Conservation (phyloP, 805 yeast genomes). For the Kuraishia hungarica region DNA sequence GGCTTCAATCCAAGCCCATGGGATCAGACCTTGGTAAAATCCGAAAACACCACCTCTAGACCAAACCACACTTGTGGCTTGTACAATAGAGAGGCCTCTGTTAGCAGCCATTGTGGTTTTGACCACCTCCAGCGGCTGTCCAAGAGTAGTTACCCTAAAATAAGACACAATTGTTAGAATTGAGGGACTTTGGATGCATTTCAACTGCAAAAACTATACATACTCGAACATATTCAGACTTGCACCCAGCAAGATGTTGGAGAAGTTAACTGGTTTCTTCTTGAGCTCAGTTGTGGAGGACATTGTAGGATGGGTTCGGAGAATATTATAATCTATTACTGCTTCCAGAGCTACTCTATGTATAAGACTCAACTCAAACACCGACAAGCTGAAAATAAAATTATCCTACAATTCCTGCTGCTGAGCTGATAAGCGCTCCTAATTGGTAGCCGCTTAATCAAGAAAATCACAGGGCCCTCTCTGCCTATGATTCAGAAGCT, state of each 20-base stretch:
- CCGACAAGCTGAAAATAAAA: not conserved
- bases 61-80: slow-evolving; percentile 74
- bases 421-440: not conserved
- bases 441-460: not conserved
- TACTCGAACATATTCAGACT: slow-evolving; percentile 82
- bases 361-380: not conserved
- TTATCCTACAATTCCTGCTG: not conserved
- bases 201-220: slow-evolving; percentile 6
- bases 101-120: slow-evolving; percentile 99
- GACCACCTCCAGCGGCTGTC: slow-evolving; percentile 93
- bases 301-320: not conserved
- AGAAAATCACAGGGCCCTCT: not conserved
- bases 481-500: not conserved
- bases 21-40: slow-evolving; percentile 94
- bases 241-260: slow-evolving; percentile 90
- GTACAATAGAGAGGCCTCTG: slow-evolving; percentile 57
- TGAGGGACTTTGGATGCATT: not conserved
- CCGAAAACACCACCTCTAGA: slow-evolving; percentile 89
- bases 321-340: not conserved
- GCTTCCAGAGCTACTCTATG: not conserved
- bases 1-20: slow-evolving; percentile 99
- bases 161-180: not conserved
- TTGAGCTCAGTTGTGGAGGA: slow-evolving; percentile 29
- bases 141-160: slow-evolving; percentile 69
- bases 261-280: slow-evolving; percentile 81